phyloP scores from a whole-genome alignment of 441 rosid species.

The Gossypium davidsonii region DNA sequence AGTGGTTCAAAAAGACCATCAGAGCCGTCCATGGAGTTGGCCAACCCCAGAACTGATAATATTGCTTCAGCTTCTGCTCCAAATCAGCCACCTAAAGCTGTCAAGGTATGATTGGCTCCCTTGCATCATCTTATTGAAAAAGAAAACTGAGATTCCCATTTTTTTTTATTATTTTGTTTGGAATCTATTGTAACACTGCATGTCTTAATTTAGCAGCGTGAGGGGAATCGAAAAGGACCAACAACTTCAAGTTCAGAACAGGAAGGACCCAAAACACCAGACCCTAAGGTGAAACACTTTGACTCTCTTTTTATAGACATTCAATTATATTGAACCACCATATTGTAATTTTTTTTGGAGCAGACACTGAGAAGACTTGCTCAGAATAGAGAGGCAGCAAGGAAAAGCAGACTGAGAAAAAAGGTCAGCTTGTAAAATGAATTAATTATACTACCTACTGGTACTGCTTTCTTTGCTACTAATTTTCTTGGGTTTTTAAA shows the following conservation, averaged over 20 bases:
- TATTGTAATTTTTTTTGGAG: not conserved
- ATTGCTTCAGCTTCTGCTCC: constrained; percentile 31
- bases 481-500: not conserved
- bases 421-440: constrained; percentile 37
- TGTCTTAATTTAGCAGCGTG: constrained; percentile 47
- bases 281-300: constrained; percentile 60
- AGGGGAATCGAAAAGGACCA: constrained; percentile 72
- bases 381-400: constrained; percentile 99
- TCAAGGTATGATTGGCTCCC: constrained; percentile 45
- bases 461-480: not conserved
- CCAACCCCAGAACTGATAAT: constrained; percentile 39
- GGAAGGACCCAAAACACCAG: constrained; percentile 76
- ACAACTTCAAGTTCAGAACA: constrained; percentile 71
- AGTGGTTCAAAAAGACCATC: constrained; percentile 73
- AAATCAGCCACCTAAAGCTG: constrained; percentile 44
- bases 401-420: constrained; percentile 93
- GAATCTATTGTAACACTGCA: constrained; percentile 2
- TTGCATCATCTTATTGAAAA: constrained; percentile 1
- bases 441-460: not conserved
- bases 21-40: constrained; percentile 66
- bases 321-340: not conserved
- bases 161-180: not conserved
- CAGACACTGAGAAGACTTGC: constrained; percentile 96
- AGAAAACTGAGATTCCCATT: constrained; percentile 32
- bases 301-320: constrained; percentile 5